phyloP scores from a whole-genome alignment of 768 basidiomycete genomes.

The Lactarius hengduanensis region DNA sequence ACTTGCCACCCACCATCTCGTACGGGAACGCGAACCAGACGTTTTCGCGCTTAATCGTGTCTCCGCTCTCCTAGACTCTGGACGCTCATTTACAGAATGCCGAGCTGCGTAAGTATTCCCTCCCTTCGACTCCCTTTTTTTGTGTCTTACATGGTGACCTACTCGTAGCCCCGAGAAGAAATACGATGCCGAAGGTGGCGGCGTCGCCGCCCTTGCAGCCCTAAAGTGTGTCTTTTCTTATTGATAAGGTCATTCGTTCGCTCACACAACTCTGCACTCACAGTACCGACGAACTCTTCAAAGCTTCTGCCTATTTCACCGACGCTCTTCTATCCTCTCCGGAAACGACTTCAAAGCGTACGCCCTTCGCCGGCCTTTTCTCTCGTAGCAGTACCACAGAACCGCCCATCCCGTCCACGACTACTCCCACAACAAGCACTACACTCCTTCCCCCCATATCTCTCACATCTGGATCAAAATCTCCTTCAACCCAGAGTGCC shows the following conservation, averaged over 20 bases:
- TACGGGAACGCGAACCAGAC: conserved; percentile 66
- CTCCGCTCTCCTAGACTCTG: conserved; percentile 66
- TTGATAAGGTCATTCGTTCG: background rate
- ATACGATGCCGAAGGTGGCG: conserved; percentile 58
- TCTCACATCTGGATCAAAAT: conserved; percentile 7
- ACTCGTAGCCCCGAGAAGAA: conserved; percentile 55
- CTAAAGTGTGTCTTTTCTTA: conserved; percentile 48
- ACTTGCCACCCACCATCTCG: conserved; percentile 75
- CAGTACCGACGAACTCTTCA: conserved; percentile 76
- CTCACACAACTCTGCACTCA: background rate
- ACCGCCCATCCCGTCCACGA: conserved; percentile 16
- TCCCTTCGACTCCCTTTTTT: background rate
- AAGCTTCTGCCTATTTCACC: conserved; percentile 71
- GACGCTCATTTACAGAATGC: conserved; percentile 53
- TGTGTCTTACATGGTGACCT: background rate
- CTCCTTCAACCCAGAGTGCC: conserved; percentile 10
- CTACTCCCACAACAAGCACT: conserved; percentile 9
- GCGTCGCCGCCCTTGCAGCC: conserved; percentile 68
- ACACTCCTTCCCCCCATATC: conserved; percentile 18
- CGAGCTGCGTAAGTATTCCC: conserved; percentile 43
- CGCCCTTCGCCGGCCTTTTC: background rate
- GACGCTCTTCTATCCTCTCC: conserved; percentile 42
- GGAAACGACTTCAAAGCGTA: conserved; percentile 13
- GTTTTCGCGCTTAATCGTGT: conserved; percentile 72
- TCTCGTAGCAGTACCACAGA: conserved; percentile 10